Evolutionary conservation across 257 asterid genomes (phyloP).

Genomic region (Capsicum baccatum): DNA sequence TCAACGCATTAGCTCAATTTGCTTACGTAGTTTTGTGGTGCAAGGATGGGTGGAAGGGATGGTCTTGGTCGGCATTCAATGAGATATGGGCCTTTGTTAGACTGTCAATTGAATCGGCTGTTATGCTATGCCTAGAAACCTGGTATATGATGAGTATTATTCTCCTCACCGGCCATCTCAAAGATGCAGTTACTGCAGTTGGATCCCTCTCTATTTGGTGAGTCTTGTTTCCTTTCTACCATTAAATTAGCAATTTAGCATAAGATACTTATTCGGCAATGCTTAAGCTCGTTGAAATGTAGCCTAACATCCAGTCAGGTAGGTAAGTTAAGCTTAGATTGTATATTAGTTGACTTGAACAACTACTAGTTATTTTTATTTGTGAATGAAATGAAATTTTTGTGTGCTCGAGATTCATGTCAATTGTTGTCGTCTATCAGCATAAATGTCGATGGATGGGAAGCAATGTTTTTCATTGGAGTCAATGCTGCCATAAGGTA

Average conservation of each 20-base stretch:
- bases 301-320: not conserved
- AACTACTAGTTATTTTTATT: not conserved
- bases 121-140: constrained; percentile 83
- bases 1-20: constrained; percentile 57
- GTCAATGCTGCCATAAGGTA: constrained; percentile 88
- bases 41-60: constrained; percentile 88
- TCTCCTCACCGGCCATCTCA: constrained; percentile 73
- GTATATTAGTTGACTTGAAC: not conserved
- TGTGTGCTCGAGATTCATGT: not conserved
- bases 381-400: not conserved
- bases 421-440: constrained; percentile 43
- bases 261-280: not conserved
- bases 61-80: constrained; percentile 60
- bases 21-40: constrained; percentile 77
- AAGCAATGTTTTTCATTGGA: constrained; percentile 79
- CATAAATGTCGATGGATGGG: constrained; percentile 68
- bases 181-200: constrained; percentile 71
- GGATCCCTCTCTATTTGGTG: constrained; percentile 88
- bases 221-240: constrained; percentile 20
- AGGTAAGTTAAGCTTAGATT: not conserved
- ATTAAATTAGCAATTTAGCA: not conserved
- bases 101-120: constrained; percentile 87
- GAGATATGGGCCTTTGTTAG: constrained; percentile 82
- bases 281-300: constrained; percentile 14
- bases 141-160: constrained; percentile 89